These are phyloP conservation scores for Tricholomella constricta DNA, from an alignment of 768 basidiomycete genomes.

Conservation along the genomic window DNA sequence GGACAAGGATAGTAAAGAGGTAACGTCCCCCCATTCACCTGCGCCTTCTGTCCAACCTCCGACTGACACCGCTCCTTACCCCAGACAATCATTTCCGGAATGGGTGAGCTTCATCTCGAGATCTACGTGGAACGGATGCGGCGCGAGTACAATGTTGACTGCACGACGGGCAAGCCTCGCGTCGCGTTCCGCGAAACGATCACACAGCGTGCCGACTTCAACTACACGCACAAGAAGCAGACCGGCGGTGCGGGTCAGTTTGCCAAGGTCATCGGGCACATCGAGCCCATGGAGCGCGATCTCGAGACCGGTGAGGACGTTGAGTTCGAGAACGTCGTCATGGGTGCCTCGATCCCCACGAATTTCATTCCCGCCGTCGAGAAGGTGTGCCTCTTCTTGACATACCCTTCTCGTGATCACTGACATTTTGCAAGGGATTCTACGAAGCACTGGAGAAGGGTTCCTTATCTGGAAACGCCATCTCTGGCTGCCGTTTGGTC, in stretches of 20 bases:
- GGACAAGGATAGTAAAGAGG: conserved; percentile 93
- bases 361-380: conserved; percentile 95
- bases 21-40: conserved; percentile 26
- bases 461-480: conserved; percentile 81
- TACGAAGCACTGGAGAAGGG: conserved; percentile 93
- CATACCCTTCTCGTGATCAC: neutral
- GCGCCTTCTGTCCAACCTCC: neutral
- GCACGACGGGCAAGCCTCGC: conserved; percentile 91
- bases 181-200: conserved; percentile 98
- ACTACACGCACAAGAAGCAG: conserved; percentile 97
- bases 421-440: conserved; percentile 68
- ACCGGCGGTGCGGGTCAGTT: conserved; percentile 97
- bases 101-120: conserved; percentile 98
- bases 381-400: conserved; percentile 53
- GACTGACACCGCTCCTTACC: neutral
- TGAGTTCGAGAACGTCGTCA: conserved; percentile 84
- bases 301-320: conserved; percentile 79
- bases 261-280: conserved; percentile 86
- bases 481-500: conserved; percentile 84
- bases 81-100: conserved; percentile 98
- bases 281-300: conserved; percentile 84
- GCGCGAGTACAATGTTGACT: conserved; percentile 94
- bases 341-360: conserved; percentile 90
- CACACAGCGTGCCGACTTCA: conserved; percentile 78
- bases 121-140: conserved; percentile 99